Base-by-base conservation (phyloP, 2,329 filamentous ascomycete species). In the Aspergillus unguis region DNA sequence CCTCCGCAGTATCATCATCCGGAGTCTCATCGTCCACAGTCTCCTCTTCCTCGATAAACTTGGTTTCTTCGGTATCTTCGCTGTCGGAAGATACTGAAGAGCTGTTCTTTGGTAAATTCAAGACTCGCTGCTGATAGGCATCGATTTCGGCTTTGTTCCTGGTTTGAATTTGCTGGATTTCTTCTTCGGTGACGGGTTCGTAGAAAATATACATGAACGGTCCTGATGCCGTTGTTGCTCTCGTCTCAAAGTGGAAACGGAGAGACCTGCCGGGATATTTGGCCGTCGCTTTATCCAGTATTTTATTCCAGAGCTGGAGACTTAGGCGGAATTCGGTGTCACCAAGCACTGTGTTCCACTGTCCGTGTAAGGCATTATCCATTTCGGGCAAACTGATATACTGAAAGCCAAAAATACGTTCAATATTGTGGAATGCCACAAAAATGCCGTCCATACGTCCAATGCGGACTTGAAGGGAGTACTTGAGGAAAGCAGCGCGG, bases 361-460 rank as follows among this genome's bases (percentile, higher is more conserved):
- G 86, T 25, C 90, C 91, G 67, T 99, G 95, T n/a, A 99, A 72
- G 0, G 90, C 82, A n/a, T 79, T 68, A 68, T 99, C 94, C 87
- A 99, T 91, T 66, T 99, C 94, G 3, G 82, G 69, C 10, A 97
- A 74, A 54, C 85, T 85, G 55, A 99, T 81, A 68, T 99, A 99
- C 71, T 99, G 94, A 71, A 99, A 99, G 5, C 94, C 94, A 67
- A 99, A 99, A 45, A 99, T 95, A 50, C 92, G 87, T 71, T 92
- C 81, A 2, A 91, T 89, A 68, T 99, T 99, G 76, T 99, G 94
- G 68, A 85, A 99, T 2, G 94, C 94, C 25, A 97, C 88, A 66
- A 97, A 99, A 45, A 97, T 96, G 49, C 94, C 94, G 67, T 99
- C 92, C 95, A 99, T 99, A 45, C 92, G 85, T 17, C 95, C 94